phyloP scores from a whole-genome alignment of 169 alveolate genomes.

The Eimeria zaria region DNA sequence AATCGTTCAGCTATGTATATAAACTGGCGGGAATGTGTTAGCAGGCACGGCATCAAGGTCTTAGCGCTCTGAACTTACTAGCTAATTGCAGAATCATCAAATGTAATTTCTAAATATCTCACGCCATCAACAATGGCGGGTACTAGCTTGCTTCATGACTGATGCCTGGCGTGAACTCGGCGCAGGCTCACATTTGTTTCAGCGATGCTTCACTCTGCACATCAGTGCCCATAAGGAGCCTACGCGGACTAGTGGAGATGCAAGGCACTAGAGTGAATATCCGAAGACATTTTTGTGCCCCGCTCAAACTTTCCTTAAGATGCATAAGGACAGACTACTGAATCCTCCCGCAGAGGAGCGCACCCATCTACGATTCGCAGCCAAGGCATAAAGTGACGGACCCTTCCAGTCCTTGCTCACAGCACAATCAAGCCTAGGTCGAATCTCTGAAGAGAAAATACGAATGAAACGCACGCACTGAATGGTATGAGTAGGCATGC shows the following conservation, averaged over 20 bases:
- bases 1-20: no score
- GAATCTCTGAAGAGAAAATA: neutral
- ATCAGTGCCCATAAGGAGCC: neutral
- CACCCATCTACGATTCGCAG: neutral
- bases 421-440: neutral
- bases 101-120: no score
- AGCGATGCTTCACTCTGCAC: neutral
- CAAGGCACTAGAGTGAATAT: neutral
- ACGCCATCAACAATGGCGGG: neutral
- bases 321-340: no score
- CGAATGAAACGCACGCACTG: constrained; percentile 2
- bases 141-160: neutral
- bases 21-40: no score
- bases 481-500: neutral
- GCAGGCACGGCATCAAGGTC: no score
- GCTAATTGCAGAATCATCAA: no score
- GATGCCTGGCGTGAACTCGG: neutral
- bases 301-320: neutral
- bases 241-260: no score
- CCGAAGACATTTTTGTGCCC: neutral
- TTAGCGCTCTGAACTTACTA: no score
- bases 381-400: neutral
- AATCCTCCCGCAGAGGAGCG: neutral
- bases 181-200: neutral
- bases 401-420: neutral